Percentiles rank a stretch among this genome's conserved stretches.
phyloP scores from a whole-genome alignment of 2,329 filamentous ascomycete species.

The Aulographum hederae region DNA sequence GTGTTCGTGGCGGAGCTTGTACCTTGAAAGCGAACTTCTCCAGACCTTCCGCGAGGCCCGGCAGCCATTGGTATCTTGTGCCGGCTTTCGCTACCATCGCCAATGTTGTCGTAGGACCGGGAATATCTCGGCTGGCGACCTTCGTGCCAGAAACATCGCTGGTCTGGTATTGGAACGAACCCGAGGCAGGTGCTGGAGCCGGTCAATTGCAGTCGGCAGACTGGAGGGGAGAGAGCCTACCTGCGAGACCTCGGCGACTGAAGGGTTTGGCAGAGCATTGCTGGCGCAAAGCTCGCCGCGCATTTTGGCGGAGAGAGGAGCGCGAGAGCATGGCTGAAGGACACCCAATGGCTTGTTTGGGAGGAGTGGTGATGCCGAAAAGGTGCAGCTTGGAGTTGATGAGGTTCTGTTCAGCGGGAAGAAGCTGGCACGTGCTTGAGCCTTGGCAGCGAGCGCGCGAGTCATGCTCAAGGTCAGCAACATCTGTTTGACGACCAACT shows the following conservation, averaged over 20 bases:
- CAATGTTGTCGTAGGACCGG: constrained; percentile 76
- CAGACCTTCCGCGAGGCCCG: constrained; percentile 76
- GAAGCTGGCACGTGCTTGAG: no score
- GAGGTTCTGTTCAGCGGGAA: no score
- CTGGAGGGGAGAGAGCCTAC: not conserved
- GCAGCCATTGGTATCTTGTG: constrained; percentile 77
- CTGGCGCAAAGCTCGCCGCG: constrained; percentile 40
- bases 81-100: constrained; percentile 88
- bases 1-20: no score
- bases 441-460: no score
- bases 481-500: no score
- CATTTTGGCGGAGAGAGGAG: constrained; percentile 44
- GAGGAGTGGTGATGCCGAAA: no score
- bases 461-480: no score
- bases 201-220: not conserved
- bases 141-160: constrained; percentile 78
- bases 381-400: no score
- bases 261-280: constrained; percentile 36
- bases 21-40: constrained; percentile 98
- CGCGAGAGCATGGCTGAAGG: constrained; percentile 50
- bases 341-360: no score
- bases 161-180: constrained; percentile 73
- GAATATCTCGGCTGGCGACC: constrained; percentile 76
- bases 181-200: constrained; percentile 44
- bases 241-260: constrained; percentile 37